These are phyloP conservation scores for Limnomonas spitsbergensis DNA, from an alignment of 139 green algal genomes.

Conservation along the genomic window DNA sequence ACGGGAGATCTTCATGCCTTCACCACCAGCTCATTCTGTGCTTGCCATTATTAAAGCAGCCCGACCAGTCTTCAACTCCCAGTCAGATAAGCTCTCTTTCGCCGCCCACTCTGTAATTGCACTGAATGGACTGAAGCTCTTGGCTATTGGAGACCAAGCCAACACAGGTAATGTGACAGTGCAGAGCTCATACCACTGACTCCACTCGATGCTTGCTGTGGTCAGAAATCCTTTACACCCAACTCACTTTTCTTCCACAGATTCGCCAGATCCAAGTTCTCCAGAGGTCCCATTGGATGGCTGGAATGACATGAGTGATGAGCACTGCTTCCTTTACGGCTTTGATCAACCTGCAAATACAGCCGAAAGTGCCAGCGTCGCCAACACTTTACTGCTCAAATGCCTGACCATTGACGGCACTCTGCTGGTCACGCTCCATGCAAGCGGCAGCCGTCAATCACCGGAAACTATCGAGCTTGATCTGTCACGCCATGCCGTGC, in stretches of 20 bases:
- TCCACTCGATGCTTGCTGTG: neutral
- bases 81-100: neutral
- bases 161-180: neutral
- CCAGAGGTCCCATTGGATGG: constrained; percentile 1
- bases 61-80: neutral
- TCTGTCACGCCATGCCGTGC: neutral
- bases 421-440: neutral
- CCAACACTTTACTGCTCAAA: neutral
- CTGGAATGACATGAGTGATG: neutral
- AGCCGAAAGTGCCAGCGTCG: neutral
- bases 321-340: neutral
- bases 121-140: neutral
- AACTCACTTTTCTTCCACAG: neutral
- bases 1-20: too few relatives aligned
- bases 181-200: too few relatives aligned
- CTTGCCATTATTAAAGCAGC: neutral
- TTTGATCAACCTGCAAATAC: neutral
- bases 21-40: neutral
- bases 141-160: neutral
- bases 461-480: neutral
- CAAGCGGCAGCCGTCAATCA: neutral
- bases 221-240: neutral
- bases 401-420: neutral
- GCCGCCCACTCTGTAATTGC: neutral
- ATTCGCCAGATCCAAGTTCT: neutral